A percentile compares a stretch with the other conserved stretches of the same genome.
Evolutionary conservation across 2,329 filamentous ascomycete species (phyloP).

Genomic region (Aspergillus chevalieri): DNA sequence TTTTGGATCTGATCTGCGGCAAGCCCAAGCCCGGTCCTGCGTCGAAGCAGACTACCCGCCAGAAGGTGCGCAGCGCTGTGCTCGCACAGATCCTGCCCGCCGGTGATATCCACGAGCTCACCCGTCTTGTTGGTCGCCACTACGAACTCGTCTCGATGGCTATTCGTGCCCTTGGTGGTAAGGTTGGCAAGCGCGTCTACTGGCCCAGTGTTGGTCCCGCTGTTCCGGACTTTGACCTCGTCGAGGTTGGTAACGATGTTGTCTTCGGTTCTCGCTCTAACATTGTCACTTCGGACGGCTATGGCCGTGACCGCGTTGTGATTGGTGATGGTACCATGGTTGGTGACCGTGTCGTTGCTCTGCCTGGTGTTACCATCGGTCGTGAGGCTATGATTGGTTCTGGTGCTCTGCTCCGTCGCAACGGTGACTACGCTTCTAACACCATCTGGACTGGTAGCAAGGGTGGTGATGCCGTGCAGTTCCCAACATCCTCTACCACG

Average conservation of each 20-base stretch:
- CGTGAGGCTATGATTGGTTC: constrained; percentile 49
- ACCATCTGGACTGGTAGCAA: constrained; percentile 51
- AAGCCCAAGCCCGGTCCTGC: constrained; percentile 13
- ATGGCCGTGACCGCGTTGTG: constrained; percentile 43
- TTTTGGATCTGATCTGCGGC: constrained; percentile 13
- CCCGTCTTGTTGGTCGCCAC: constrained; percentile 49
- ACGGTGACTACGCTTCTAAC: constrained; percentile 39
- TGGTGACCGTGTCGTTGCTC: constrained; percentile 49
- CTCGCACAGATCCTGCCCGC: constrained; percentile 36
- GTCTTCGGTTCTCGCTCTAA: constrained; percentile 54
- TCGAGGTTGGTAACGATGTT: constrained; percentile 54
- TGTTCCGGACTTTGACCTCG: constrained; percentile 50
- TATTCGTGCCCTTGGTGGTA: constrained; percentile 47
- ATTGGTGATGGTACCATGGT: constrained; percentile 51
- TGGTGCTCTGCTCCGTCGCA: constrained; percentile 46
- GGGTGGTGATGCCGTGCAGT: constrained; percentile 46
- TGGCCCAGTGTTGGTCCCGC: constrained; percentile 53
- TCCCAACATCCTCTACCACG: constrained; percentile 21
- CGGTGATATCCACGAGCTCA: constrained; percentile 43
- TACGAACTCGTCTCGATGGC: constrained; percentile 51
- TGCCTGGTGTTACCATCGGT: constrained; percentile 48
- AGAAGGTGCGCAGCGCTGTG: constrained; percentile 14
- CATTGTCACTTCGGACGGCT: constrained; percentile 49
- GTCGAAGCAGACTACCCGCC: constrained; percentile 8
- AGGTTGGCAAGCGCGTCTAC: constrained; percentile 48